Evolutionary conservation across 192 early-diverging fungal genomes (phyloP), one percentile per base, ranked within the genome.

Genomic region (Coemansia sp.): DNA sequence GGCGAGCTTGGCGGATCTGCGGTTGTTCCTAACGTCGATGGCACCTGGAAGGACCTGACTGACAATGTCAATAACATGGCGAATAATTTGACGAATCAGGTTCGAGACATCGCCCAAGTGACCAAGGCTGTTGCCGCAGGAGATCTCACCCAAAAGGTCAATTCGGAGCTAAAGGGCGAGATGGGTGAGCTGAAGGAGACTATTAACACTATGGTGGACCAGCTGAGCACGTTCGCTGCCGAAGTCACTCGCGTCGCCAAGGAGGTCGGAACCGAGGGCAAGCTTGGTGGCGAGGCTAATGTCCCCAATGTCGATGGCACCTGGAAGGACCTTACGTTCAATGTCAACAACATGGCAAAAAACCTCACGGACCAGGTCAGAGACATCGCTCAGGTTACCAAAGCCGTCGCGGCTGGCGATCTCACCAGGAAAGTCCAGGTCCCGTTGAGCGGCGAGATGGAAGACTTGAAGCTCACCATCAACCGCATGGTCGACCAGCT

Each of bases 11-110:
- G 84, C 25, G 84, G 84, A 27, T 80, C 83, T 34, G 82, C 84
- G 11, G 59, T 67, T 41, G 82, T 87, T 17, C 74, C 73, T 53
- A 68, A 68, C 72, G 74, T 87, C 6, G 84, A 67, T 11, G 86
- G 87, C 30, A 84, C 83, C 0, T 87, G 86, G 88, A 84, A 77
- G 28, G 82, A 83, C 37, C 62, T 87, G 8, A 87, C 85, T 0
- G 84, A 84, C 38, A 86, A 85, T 44, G 85, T 88, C 23, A 88
- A 88, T 64, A 75, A 75, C 6, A 88, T 88, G 87, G 85, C 85
- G 6, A 62, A 62, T 14, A 88, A 85, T 62, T 62, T 88, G 6
- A 88, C 85, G 0, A 68, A 72, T 30, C 87, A 88, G 55, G 87
- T 87, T 34, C 84, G 85, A 34, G 71, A 73, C n/a, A 87, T 87